Conservation (phyloP, 2,329 filamentous ascomycete genomes). For the Penicillium sp. region DNA sequence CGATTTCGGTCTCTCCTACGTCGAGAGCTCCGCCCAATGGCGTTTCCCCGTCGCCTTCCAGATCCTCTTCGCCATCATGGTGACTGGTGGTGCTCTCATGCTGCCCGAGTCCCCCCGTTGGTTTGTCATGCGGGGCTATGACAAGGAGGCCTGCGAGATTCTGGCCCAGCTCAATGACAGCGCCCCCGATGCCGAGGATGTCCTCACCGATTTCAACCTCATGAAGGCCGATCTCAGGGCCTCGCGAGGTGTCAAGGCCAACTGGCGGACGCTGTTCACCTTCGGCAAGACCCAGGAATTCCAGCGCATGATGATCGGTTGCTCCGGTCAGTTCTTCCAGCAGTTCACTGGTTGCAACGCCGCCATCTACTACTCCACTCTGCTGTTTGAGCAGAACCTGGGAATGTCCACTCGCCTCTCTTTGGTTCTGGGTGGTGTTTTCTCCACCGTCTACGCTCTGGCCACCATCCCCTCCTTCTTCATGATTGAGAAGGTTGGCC, state of each 20-base stretch:
- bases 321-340: constrained; percentile 39
- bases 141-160: constrained; percentile 48
- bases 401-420: constrained; percentile 19
- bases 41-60: constrained; percentile 12
- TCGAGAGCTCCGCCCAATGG: constrained; percentile 25
- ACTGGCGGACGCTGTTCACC: constrained; percentile 28
- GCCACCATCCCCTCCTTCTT: constrained; percentile 21
- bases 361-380: constrained; percentile 46
- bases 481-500: constrained; percentile 11
- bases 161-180: constrained; percentile 47
- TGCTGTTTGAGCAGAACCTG: constrained; percentile 45
- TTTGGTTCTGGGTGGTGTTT: constrained; percentile 29
- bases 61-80: constrained; percentile 6
- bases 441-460: constrained; percentile 28
- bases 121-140: constrained; percentile 51
- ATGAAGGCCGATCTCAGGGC: constrained; percentile 47
- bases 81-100: constrained; percentile 17
- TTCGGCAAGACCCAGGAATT: constrained; percentile 33
- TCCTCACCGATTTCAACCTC: constrained; percentile 33
- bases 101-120: constrained; percentile 56
- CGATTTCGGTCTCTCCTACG: constrained; percentile 35
- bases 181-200: constrained; percentile 36
- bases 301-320: constrained; percentile 31
- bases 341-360: constrained; percentile 49
- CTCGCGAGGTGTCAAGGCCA: constrained; percentile 32